Evolutionary conservation across 352 stramenopile species (phyloP), one percentile per base, ranked within the genome.

Genomic region (Blastocystis sp.): DNA sequence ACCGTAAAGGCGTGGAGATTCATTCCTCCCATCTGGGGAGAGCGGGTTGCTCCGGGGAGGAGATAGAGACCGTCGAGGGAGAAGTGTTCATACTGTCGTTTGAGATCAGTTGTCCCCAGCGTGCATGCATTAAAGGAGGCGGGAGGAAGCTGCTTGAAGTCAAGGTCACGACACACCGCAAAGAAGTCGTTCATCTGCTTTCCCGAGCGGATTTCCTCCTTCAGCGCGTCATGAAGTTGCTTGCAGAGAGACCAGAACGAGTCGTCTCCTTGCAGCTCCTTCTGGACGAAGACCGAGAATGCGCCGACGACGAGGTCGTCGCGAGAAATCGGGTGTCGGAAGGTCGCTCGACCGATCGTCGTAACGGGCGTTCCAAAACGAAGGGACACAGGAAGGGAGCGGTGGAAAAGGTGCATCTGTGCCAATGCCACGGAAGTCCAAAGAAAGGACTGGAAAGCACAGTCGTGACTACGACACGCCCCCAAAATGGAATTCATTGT

Each of bases 121-220:
- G 57, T 67, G 32, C 57, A 67, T n/a, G 14, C 57, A 38, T 67
- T 67, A 14, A 67, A 67, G 3, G 57, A 67, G 16, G 57, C 57
- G 4, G 24, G 6, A 36, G 57, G 57, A 24, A 67, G 24, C 38
- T 44, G 32, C 8, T 14, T 21, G 38, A 67, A 67, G 57, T 67
- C 57, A 34, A 44, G 24, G 32, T 11, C 38, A 6, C 38, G 57
- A 36, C 57, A 67, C 4, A 67, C 32, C 32, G 57, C 8, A 67
- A 67, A 67, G 57, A 67, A 67, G 57, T 67, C 57, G 38, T 38
- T 67, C 57, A 67, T 67, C 57, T 67, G 57, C 27, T 67, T 14
- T 42, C 32, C 57, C 32, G 11, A 34, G 14, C 32, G 14, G 38
- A 67, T 32, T 14, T 34, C 57, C 57, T 67, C 27, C 32, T 67